Base-by-base conservation (phyloP, 2,329 filamentous ascomycete genomes). In the Penicillium sp. region DNA sequence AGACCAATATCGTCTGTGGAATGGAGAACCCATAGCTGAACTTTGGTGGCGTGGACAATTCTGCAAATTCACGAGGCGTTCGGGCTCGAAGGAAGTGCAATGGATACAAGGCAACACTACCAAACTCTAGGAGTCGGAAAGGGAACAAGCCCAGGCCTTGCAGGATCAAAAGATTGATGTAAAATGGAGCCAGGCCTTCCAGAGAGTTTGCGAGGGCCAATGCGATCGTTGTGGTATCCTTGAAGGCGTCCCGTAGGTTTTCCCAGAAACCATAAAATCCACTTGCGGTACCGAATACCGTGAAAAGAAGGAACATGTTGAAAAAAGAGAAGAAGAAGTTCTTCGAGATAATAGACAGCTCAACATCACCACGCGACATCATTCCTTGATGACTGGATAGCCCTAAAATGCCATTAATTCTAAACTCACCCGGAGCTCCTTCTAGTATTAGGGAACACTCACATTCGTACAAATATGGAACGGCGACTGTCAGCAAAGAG, bases 301-400 rank as follows among this genome's bases (percentile, higher is more conserved):
- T 95, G 71, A 97, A 97, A 40, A 97, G 85, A 47, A 97, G 84
- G 75, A 99, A 99, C 53, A 97, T 91, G 75, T 99, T 99, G 84
- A 99, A 97, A 75, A 99, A 99, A 9, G 90, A 92, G 71, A 99
- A 99, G 81, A 97, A 96, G 77, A 97, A 99, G 74, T 97, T 99
- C 78, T 99, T 99, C 50, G 91, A 96, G 61, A 99, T 93, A 40
- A 95, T 82, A 0, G 94, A 97, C 6, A 99, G 81, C 73, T 97
- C 94, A 19, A 99, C 87, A 58, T 99, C 94, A 40, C 91, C 91
- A 64, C 92, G 90, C 0, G 94, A 97, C 48, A 96, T 91, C 87
- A 95, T 95, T 45, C 94, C 94, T 77, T 99, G 94, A 48, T 86
- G 83, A 70, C 92, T 92, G 2, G 93, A 91, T 10, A 99, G 83